A percentile compares a stretch with the other conserved stretches of the same genome.
Evolutionary conservation across 495 filamentous ascomycete species (phyloP).

Genomic region (Terfezia boudieri): DNA sequence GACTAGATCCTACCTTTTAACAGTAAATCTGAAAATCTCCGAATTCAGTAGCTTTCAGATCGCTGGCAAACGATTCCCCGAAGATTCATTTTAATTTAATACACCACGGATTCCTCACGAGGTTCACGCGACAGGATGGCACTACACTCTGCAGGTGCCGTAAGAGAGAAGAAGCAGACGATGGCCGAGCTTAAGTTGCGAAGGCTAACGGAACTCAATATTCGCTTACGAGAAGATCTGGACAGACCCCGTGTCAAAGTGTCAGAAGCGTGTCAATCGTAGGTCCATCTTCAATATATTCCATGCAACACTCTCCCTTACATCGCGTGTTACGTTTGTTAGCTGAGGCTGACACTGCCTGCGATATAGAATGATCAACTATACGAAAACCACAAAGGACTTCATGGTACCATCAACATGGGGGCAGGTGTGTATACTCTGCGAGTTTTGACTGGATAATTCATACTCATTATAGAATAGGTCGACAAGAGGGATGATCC

Average conservation of each 20-base stretch:
- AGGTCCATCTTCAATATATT: constrained; percentile 19
- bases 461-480: constrained; percentile 21
- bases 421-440: constrained; percentile 48
- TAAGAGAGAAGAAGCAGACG: constrained; percentile 72
- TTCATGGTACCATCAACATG: constrained; percentile 97
- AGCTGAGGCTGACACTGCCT: neutral
- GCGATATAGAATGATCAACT: constrained; percentile 60
- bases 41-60: neutral
- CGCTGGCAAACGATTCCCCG: constrained; percentile 2
- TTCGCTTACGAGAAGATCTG: constrained; percentile 77
- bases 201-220: constrained; percentile 87
- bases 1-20: no score
- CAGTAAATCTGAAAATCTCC: no score
- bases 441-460: constrained; percentile 4
- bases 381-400: constrained; percentile 88
- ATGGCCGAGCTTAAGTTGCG: constrained; percentile 96
- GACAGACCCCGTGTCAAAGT: constrained; percentile 88
- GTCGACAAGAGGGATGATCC: constrained; percentile 84
- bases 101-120: constrained; percentile 10
- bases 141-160: constrained; percentile 16
- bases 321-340: neutral
- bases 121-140: constrained; percentile 11
- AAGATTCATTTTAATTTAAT: constrained; percentile 5
- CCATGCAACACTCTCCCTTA: neutral
- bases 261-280: constrained; percentile 85